Percentiles rank a stretch among this genome's conserved stretches.
Evolutionary conservation across 371 early-diverging fungal genomes (phyloP).

Genomic region (Coemansia sp.): DNA sequence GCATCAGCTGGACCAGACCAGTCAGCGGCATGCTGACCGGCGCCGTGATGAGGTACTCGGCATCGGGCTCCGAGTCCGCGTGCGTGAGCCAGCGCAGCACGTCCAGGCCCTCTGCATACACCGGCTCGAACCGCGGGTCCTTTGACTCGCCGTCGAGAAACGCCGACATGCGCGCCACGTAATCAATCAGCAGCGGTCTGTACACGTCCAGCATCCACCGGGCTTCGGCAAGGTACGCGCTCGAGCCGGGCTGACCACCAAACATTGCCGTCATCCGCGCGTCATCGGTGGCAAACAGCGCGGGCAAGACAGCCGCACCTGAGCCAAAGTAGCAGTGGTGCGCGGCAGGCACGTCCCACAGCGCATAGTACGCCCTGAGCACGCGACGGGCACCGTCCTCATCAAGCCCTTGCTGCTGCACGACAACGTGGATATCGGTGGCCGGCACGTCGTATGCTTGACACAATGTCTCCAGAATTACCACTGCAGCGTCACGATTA

Average conservation of each 20-base stretch:
- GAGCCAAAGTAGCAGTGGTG: constrained; percentile 4
- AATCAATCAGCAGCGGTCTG: constrained; percentile 70
- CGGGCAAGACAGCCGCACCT: not conserved
- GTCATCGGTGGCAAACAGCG: constrained; percentile 4
- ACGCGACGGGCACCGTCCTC: constrained; percentile 12
- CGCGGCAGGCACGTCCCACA: constrained; percentile 7
- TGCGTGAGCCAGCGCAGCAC: constrained; percentile 80
- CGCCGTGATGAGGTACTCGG: constrained; percentile 72
- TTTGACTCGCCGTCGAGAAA: constrained; percentile 64
- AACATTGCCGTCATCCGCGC: constrained; percentile 73
- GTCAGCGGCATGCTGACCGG: constrained; percentile 82
- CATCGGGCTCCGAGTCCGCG: constrained; percentile 74
- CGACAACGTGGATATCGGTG: constrained; percentile 17
- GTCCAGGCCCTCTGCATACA: constrained; percentile 74
- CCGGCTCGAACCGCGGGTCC: constrained; percentile 61
- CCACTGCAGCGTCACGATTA: not conserved
- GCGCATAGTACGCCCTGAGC: constrained; percentile 21
- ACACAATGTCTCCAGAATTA: constrained; percentile 11
- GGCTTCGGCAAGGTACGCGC: constrained; percentile 66
- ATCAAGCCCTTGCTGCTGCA: constrained; percentile 10
- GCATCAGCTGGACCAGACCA: constrained; percentile 65
- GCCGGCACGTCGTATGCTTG: not conserved
- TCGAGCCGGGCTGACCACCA: constrained; percentile 61
- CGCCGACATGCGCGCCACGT: constrained; percentile 67
- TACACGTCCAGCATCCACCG: constrained; percentile 74